Evolutionary conservation across 352 stramenopile species (phyloP).

Genomic region (Phytophthora ohioensis): DNA sequence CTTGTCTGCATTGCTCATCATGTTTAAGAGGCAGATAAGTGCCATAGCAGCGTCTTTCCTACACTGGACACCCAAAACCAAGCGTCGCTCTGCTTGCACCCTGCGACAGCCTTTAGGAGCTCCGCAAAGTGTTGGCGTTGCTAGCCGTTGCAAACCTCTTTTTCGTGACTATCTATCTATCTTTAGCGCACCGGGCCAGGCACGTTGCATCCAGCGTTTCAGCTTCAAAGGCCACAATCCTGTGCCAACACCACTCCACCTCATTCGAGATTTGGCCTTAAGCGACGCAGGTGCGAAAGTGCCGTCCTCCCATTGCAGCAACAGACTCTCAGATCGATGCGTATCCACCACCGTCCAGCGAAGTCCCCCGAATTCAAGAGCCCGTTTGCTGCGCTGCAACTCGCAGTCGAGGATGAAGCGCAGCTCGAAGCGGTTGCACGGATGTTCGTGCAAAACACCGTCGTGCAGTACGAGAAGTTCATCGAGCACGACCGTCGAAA

Average conservation of each 20-base stretch:
- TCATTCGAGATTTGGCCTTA: constrained; percentile 36
- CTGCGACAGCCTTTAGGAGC: constrained; percentile 24
- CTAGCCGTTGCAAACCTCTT: constrained; percentile 30
- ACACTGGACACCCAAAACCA: constrained; percentile 21
- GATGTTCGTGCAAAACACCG: constrained; percentile 57
- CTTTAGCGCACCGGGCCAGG: constrained; percentile 19
- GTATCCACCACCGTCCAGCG: constrained; percentile 31
- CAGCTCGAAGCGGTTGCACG: constrained; percentile 53
- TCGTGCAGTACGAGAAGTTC: constrained; percentile 63
- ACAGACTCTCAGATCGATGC: constrained; percentile 36
- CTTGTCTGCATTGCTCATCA: constrained; percentile 6
- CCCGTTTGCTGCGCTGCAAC: constrained; percentile 54
- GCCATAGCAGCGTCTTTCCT: constrained; percentile 27
- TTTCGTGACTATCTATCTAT: constrained; percentile 21
- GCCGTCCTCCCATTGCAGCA: constrained; percentile 1
- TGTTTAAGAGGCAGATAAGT: constrained; percentile 13
- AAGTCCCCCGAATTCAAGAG: constrained; percentile 49
- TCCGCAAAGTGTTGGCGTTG: constrained; percentile 12
- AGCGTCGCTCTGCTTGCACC: constrained; percentile 23
- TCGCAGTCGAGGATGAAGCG: constrained; percentile 47
- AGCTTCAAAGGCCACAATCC: constrained; percentile 16
- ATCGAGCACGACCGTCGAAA: constrained; percentile 49
- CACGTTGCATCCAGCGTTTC: constrained; percentile 32
- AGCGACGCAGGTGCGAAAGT: constrained; percentile 12
- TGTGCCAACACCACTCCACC: background rate